Conservation (phyloP, 1,284 basidiomycete species). For the Limonomyces culmigenus region DNA sequence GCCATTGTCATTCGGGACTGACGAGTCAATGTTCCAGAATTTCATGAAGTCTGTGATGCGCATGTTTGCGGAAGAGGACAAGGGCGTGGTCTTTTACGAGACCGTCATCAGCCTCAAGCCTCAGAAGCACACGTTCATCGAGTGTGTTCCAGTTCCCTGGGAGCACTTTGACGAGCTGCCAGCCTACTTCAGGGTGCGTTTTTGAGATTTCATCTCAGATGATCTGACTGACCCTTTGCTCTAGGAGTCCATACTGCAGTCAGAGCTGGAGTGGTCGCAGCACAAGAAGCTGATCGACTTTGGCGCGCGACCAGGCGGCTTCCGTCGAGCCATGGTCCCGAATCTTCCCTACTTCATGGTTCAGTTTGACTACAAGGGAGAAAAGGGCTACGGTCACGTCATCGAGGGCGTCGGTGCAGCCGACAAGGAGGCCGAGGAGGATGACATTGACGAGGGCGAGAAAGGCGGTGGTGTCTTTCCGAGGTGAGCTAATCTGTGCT, state of each 20-base stretch:
- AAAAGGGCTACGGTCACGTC: constrained; percentile 93
- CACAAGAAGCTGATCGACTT: constrained; percentile 97
- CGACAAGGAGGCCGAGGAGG: constrained; percentile 45
- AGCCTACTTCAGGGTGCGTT: constrained; percentile 75
- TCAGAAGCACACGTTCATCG: constrained; percentile 86
- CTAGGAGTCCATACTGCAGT: constrained; percentile 81
- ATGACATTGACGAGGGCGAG: constrained; percentile 64
- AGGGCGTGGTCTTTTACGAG: constrained; percentile 88
- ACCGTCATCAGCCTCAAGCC: constrained; percentile 74
- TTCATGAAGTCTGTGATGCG: constrained; percentile 98
- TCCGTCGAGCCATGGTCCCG: constrained; percentile 84
- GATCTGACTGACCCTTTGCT: too few species aligned
- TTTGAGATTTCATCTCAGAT: background rate
- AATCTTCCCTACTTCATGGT: constrained; percentile 98
- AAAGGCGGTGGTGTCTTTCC: constrained; percentile 84
- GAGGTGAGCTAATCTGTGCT: constrained; percentile 38
- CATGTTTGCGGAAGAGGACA: constrained; percentile 81
- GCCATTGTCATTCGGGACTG: too few species aligned
- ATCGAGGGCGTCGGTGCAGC: constrained; percentile 77
- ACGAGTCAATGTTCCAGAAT: constrained; percentile 46
- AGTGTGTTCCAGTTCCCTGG: constrained; percentile 82
- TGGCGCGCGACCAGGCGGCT: constrained; percentile 72
- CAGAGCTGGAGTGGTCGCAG: constrained; percentile 93
- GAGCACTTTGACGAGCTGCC: constrained; percentile 74
- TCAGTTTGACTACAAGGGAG: constrained; percentile 93